Conservation (phyloP, 805 yeast genomes). For the Ogataea nitratoaversa region DNA sequence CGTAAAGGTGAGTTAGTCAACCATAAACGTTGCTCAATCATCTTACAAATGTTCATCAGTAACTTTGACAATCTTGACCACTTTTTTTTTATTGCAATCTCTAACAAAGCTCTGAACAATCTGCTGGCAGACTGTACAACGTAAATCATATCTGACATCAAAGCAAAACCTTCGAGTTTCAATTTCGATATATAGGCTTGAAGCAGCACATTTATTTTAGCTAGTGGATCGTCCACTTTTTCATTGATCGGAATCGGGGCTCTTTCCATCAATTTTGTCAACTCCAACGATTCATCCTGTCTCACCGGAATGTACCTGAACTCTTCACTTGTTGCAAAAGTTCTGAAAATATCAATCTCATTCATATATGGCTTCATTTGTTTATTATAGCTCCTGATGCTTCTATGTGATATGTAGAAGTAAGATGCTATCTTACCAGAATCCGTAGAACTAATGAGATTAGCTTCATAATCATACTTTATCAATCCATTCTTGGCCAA, state of each 20-base stretch:
- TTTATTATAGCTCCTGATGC: constrained; percentile 63
- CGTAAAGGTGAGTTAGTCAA: constrained; percentile 77
- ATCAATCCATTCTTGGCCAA: constrained; percentile 57
- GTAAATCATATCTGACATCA: constrained; percentile 89
- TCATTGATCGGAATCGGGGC: constrained; percentile 89
- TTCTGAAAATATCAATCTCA: constrained; percentile 68
- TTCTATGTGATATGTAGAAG: constrained; percentile 73
- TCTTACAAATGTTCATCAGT: constrained; percentile 64
- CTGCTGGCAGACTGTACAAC: constrained; percentile 93
- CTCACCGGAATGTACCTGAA: constrained; percentile 80
- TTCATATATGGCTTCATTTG: constrained; percentile 61
- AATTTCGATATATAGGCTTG: constrained; percentile 85
- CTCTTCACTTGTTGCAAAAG: constrained; percentile 81
- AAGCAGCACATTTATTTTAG: constrained; percentile 74
- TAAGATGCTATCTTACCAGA: constrained; percentile 82
- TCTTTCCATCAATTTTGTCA: constrained; percentile 59
- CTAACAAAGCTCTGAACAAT: constrained; percentile 78
- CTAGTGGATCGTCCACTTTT: constrained; percentile 58
- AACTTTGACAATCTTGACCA: constrained; percentile 65
- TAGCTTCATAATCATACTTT: constrained; percentile 49
- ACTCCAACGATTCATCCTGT: constrained; percentile 77
- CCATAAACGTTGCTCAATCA: constrained; percentile 85
- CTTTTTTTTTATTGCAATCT: constrained; percentile 61
- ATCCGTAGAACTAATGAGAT: constrained; percentile 54
- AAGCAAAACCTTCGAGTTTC: constrained; percentile 78